A percentile compares a stretch with the other conserved stretches of the same genome.
phyloP scores from a whole-genome alignment of 164 flowering plant species.

The Saururus chinensis region DNA sequence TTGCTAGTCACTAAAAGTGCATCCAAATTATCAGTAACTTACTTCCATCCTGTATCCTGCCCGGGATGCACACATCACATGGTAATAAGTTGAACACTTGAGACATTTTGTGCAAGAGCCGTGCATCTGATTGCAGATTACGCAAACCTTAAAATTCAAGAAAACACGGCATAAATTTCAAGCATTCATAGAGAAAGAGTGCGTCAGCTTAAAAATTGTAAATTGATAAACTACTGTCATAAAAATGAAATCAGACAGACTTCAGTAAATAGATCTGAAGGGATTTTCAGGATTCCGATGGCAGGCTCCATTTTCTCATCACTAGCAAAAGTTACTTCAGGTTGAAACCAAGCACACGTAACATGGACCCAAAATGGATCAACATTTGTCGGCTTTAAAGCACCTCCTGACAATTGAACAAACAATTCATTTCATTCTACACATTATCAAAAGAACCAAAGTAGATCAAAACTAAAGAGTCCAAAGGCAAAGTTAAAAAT shows the following conservation, averaged over 20 bases:
- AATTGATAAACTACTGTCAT: no score
- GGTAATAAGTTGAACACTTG: constrained; percentile 88
- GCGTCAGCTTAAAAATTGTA: not conserved
- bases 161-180: constrained; percentile 1
- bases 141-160: constrained; percentile 52
- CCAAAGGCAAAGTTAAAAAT: not conserved
- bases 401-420: constrained; percentile 59
- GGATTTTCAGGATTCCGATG: constrained; percentile 75
- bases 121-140: constrained; percentile 90
- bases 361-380: constrained; percentile 93
- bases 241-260: constrained; percentile 17
- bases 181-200: not conserved
- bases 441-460: not conserved
- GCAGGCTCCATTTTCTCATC: constrained; percentile 99
- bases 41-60: constrained; percentile 99
- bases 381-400: constrained; percentile 90
- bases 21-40: constrained; percentile 8
- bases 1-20: not conserved
- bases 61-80: constrained; percentile 98
- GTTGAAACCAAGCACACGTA: constrained; percentile 98
- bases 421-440: not conserved
- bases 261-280: constrained; percentile 65
- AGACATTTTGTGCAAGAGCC: constrained; percentile 94
- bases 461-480: no score
- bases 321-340: constrained; percentile 81